Evolutionary conservation across 1,139 yeast genomes (phyloP).

Genomic region (Waltiozyma sp.): DNA sequence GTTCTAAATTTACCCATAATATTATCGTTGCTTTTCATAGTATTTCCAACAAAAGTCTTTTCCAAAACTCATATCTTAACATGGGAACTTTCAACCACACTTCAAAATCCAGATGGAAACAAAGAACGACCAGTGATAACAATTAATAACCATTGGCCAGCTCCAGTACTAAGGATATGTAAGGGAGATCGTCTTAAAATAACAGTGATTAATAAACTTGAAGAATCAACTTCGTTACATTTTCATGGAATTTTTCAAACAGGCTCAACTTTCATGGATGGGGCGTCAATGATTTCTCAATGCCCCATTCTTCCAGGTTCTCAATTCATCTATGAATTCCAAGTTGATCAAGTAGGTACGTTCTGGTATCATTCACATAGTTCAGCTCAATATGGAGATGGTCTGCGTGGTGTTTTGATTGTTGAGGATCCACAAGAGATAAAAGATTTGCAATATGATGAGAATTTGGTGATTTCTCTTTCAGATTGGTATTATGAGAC

Average conservation of each 20-base stretch:
- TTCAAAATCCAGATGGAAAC: constrained; percentile 35
- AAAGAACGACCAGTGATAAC: constrained; percentile 27
- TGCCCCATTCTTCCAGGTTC: constrained; percentile 51
- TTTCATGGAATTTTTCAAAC: constrained; percentile 47
- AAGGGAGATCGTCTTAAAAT: constrained; percentile 37
- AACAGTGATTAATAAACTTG: constrained; percentile 34
- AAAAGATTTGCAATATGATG: constrained; percentile 29
- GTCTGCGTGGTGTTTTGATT: constrained; percentile 44
- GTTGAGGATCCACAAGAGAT: constrained; percentile 30
- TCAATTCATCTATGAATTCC: constrained; percentile 38
- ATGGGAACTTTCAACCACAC: constrained; percentile 30
- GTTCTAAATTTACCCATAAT: too few relatives aligned
- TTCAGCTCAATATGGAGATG: constrained; percentile 47
- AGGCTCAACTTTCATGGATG: constrained; percentile 43
- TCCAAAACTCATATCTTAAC: constrained; percentile 28
- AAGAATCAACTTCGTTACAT: constrained; percentile 40
- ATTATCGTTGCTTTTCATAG: too few relatives aligned
- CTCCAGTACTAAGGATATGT: constrained; percentile 37
- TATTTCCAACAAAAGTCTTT: too few relatives aligned
- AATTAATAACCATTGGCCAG: constrained; percentile 40
- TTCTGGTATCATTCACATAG: constrained; percentile 57
- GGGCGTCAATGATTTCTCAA: constrained; percentile 48
- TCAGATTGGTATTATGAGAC: constrained; percentile 41
- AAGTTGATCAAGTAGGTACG: constrained; percentile 43
- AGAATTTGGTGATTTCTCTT: constrained; percentile 35